Evolutionary conservation across 2,329 filamentous ascomycete species (phyloP), one percentile per base, ranked within the genome.

Genomic region (Fusarium verrucosum): DNA sequence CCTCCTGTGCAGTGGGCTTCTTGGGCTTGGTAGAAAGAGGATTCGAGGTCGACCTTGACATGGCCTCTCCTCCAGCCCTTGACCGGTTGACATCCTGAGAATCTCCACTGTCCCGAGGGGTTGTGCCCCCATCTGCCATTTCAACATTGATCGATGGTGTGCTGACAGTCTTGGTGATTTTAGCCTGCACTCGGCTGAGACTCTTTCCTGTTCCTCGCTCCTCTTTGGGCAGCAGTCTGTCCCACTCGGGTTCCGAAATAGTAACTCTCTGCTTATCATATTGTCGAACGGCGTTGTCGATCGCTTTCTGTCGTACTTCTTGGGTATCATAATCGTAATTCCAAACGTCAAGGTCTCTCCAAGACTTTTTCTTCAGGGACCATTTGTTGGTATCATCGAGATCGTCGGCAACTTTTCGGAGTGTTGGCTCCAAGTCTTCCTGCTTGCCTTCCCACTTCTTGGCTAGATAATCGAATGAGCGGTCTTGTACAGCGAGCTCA

Each of bases 321-420:
- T 81, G 75, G 33, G 74, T 79, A 40, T 79, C 77, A 70, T 89
- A 89, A 25, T 83, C 77, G 72, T 87, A 88, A 55, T 81, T 83
- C 82, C 84, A 89, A 20, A 88, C 84, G 65, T 89, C 86, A 14
- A 89, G 79, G 64, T 89, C 87, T 73, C 83, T 88, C 82, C 83
- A 89, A 62, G 81, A 85, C 22, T 79, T 76, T 75, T 85, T 86
- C 60, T 83, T 82, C 66, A 89, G 75, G 30, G 78, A 75, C 81
- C 84, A 89, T 65, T 81, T 86, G 59, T 84, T 80, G 6, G 76
- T 76, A 4, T 78, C 73, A 6, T 78, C 62, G 55, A 83, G 79
- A 50, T 81, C 80, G 55, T 85, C 82, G 26, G 85, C 87, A 20
- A 87, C 85, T 75, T 89, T 89, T 44, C 83, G 79, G 13, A 89